phyloP scores from a whole-genome alignment of 805 yeast genomes.

The Starmerella scarabaei region DNA sequence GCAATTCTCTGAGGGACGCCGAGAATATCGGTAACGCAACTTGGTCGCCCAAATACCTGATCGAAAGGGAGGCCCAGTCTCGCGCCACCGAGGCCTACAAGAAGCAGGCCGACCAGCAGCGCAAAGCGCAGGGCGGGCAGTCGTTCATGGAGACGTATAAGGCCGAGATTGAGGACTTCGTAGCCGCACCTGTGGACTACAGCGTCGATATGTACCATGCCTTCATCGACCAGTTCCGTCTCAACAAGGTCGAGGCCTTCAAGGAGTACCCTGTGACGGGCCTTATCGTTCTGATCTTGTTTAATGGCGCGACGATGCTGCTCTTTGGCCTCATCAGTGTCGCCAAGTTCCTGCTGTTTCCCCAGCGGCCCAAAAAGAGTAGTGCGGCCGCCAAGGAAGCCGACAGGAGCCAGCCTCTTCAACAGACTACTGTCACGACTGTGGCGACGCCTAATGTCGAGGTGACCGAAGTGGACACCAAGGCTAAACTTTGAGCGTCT shows the following conservation, averaged over 20 bases:
- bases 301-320: slow-evolving; percentile 19
- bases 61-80: slow-evolving; percentile 24
- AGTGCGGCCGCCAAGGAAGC: background rate
- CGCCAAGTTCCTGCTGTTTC: too few relatives aligned
- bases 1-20: slow-evolving; percentile 74
- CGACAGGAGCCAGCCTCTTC: too few relatives aligned
- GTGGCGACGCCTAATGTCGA: too few relatives aligned
- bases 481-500: too few relatives aligned
- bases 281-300: slow-evolving; percentile 22
- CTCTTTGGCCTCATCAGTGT: slow-evolving; percentile 22
- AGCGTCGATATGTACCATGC: slow-evolving; percentile 20
- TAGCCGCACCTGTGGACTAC: slow-evolving; percentile 27
- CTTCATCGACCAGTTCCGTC: slow-evolving; percentile 25
- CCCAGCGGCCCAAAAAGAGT: background rate
- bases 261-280: slow-evolving; percentile 28
- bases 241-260: slow-evolving; percentile 26
- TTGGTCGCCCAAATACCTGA: slow-evolving; percentile 32
- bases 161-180: slow-evolving; percentile 23
- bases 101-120: slow-evolving; percentile 11
- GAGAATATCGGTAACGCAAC: slow-evolving; percentile 71
- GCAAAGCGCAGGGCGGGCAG: background rate
- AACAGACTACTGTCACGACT: too few relatives aligned
- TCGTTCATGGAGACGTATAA: slow-evolving; percentile 2
- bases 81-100: slow-evolving; percentile 19
- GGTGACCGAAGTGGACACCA: too few relatives aligned